Percentiles rank a stretch among this genome's conserved stretches.
Evolutionary conservation across 1,139 yeast genomes (phyloP).

Genomic region (Candida albicans): DNA sequence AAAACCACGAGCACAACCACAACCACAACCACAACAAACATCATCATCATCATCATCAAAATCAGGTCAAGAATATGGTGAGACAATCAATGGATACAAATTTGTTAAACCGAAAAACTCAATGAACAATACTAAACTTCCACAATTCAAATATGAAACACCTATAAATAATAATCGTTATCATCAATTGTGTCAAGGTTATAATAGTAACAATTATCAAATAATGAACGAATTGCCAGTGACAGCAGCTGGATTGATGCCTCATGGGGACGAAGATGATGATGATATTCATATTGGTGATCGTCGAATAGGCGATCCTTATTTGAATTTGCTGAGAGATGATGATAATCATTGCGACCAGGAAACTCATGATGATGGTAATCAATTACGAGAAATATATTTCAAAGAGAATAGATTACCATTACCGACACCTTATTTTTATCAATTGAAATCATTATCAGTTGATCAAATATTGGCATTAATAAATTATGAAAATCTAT

Average conservation of each 20-base stretch:
- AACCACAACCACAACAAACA: constrained; percentile 4
- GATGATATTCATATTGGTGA: constrained; percentile 40
- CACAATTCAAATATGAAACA: constrained; percentile 22
- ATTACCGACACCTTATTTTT: constrained; percentile 18
- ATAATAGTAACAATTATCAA: constrained; percentile 22
- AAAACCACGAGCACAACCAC: constrained; percentile 5
- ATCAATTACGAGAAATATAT: constrained; percentile 15
- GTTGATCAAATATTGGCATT: constrained; percentile 20
- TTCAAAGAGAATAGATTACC: constrained; percentile 21
- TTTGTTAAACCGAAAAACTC: constrained; percentile 28
- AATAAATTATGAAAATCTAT: constrained; percentile 23
- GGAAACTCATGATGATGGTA: background rate
- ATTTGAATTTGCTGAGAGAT: constrained; percentile 16
- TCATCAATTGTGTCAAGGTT: constrained; percentile 10
- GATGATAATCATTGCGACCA: constrained; percentile 7
- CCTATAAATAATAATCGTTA: constrained; percentile 19
- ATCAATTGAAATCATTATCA: constrained; percentile 5
- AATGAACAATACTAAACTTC: background rate
- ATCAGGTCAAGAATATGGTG: constrained; percentile 23
- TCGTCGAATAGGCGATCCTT: constrained; percentile 43
- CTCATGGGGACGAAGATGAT: constrained; percentile 23
- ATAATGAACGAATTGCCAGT: constrained; percentile 39
- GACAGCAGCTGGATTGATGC: constrained; percentile 39
- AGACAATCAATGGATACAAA: constrained; percentile 33
- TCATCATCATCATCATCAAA: too few relatives aligned